These are phyloP conservation scores for Haplosporangium sp. DNA, from an alignment of 371 early-diverging fungal species.

Conservation along the genomic window DNA sequence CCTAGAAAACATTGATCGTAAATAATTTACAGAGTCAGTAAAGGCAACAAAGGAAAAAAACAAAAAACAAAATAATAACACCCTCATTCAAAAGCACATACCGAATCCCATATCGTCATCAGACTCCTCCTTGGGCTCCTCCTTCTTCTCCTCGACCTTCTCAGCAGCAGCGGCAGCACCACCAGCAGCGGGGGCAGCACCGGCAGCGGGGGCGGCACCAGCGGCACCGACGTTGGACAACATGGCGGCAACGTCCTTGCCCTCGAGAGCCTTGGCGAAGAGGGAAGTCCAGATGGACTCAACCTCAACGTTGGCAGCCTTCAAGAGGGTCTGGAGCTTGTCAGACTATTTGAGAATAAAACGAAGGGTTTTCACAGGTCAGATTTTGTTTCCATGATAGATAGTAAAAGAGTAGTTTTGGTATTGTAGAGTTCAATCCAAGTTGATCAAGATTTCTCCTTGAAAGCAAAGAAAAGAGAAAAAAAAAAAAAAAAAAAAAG, in stretches of 20 bases:
- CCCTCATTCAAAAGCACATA: slow-evolving; percentile 39
- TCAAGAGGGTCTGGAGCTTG: slow-evolving; percentile 91
- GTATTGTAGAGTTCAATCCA: background rate
- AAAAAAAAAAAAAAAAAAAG: no score
- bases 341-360: slow-evolving; percentile 80
- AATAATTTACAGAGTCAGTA: no score
- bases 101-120: slow-evolving; percentile 96
- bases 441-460: background rate
- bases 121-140: slow-evolving; percentile 89
- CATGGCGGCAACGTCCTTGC: slow-evolving; percentile 92
- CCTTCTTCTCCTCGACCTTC: slow-evolving; percentile 74
- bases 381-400: no score
- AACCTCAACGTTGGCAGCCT: slow-evolving; percentile 93
- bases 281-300: slow-evolving; percentile 96
- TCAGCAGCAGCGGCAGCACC: slow-evolving; percentile 69
- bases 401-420: background rate
- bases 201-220: slow-evolving; percentile 79
- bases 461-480: background rate
- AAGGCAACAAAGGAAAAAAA: no score
- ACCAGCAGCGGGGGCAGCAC: slow-evolving; percentile 64
- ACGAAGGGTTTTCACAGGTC: background rate
- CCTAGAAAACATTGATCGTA: no score
- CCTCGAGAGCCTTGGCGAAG: slow-evolving; percentile 98
- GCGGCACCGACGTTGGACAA: slow-evolving; percentile 93
- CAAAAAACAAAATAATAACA: no score